Percentiles rank a stretch among this genome's conserved stretches.
These are phyloP conservation scores for Geosmithia morbida DNA, from an alignment of 2,329 filamentous ascomycete species.

Conservation along the genomic window DNA sequence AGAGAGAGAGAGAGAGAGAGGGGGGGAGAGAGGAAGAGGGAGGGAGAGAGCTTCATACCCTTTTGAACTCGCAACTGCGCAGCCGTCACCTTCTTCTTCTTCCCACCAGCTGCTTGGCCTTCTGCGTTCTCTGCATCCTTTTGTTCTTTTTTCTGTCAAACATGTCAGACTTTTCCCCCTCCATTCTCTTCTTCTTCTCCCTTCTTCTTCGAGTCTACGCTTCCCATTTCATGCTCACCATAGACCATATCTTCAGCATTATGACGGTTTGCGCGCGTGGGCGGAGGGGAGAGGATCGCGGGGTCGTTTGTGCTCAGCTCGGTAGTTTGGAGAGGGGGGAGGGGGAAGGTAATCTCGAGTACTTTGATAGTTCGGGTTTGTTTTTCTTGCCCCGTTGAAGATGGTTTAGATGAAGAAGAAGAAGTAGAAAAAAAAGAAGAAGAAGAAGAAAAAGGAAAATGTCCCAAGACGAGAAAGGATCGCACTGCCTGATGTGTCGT, in stretches of 20 bases:
- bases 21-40: constrained; percentile 68
- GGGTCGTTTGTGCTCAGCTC: not conserved
- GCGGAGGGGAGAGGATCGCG: not conserved
- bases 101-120: constrained; percentile 52
- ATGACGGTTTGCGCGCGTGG: constrained; percentile 21
- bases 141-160: constrained; percentile 79
- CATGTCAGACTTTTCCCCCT: not conserved
- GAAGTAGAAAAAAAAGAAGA: too few relatives aligned
- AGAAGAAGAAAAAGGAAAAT: too few relatives aligned
- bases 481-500: too few relatives aligned
- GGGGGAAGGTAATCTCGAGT: too few relatives aligned
- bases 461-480: too few relatives aligned
- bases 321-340: too few relatives aligned
- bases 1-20: too few relatives aligned
- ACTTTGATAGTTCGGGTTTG: too few relatives aligned
- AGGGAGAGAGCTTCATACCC: too few relatives aligned
- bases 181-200: not conserved
- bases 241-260: constrained; percentile 99
- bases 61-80: constrained; percentile 93
- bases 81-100: constrained; percentile 98
- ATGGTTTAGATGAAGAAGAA: too few relatives aligned
- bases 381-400: too few relatives aligned
- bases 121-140: constrained; percentile 83
- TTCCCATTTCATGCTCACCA: constrained; percentile 44
- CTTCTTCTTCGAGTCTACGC: not conserved